Conservation (phyloP, 2,329 filamentous ascomycete species). For the Clarireedia paspali region DNA sequence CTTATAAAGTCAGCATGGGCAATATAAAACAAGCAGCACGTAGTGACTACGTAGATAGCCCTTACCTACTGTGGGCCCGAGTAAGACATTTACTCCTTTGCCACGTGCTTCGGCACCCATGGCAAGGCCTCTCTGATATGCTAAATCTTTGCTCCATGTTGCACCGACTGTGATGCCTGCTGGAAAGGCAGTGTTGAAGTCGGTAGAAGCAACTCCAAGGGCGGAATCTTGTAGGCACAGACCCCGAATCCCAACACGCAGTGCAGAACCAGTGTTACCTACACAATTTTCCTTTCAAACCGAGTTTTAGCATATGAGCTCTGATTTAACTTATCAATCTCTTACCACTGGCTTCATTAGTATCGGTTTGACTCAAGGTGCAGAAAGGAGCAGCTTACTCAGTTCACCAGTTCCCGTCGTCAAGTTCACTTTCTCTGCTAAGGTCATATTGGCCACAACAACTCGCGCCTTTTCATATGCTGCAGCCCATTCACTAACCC, state of each 20-base stretch:
- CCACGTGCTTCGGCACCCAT: conserved; percentile 65
- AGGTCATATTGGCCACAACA: conserved; percentile 66
- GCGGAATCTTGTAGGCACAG: conserved; percentile 67
- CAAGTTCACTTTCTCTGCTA: conserved; percentile 75
- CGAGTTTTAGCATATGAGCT: background rate
- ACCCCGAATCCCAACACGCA: conserved; percentile 62
- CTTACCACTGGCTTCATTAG: too few relatives aligned
- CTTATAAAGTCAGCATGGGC: conserved; percentile 25
- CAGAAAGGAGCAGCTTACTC: conserved; percentile 28
- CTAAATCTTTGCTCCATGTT: conserved; percentile 66
- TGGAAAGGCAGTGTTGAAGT: conserved; percentile 70
- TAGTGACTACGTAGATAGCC: background rate
- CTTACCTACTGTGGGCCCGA: conserved; percentile 45
- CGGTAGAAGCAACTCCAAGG: conserved; percentile 63
- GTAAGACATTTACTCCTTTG: conserved; percentile 64
- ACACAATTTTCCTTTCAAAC: conserved; percentile 47
- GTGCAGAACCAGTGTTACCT: conserved; percentile 67
- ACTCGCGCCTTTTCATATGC: conserved; percentile 63
- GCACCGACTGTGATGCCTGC: conserved; percentile 70
- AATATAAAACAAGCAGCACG: too few relatives aligned
- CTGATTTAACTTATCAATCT: too few relatives aligned
- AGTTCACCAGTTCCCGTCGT: conserved; percentile 63
- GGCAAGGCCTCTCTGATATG: conserved; percentile 59
- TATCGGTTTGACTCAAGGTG: too few relatives aligned
- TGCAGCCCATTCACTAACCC: conserved; percentile 45